Percentiles rank a stretch among this genome's conserved stretches.
Evolutionary conservation across 371 early-diverging fungal species (phyloP).

Genomic region (Scutellospora calospora): DNA sequence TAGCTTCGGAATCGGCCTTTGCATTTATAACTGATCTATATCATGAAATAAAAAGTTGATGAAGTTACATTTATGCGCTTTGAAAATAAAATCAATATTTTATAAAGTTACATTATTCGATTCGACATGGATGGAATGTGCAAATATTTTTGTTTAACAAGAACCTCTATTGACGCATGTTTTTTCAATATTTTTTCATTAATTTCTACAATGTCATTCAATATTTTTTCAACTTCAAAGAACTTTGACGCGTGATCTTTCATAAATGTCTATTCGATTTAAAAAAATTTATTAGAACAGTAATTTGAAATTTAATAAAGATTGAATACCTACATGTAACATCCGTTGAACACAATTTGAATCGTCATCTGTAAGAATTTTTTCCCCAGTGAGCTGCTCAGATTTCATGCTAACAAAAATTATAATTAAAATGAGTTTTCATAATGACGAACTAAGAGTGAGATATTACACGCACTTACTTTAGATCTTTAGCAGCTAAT

Average conservation of each 20-base stretch:
- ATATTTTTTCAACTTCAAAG: conserved; percentile 32
- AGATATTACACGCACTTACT: background rate
- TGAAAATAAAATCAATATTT: background rate
- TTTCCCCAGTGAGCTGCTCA: background rate
- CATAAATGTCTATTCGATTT: background rate
- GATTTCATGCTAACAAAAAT: background rate
- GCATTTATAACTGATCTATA: conserved; percentile 28
- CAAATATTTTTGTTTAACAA: background rate
- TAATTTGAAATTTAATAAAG: background rate
- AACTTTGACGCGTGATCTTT: conserved; percentile 21
- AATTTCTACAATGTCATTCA: conserved; percentile 17
- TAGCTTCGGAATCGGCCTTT: conserved; percentile 31
- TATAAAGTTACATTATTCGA: conserved; percentile 19
- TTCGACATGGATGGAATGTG: conserved; percentile 19
- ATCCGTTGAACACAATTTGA: conserved; percentile 11
- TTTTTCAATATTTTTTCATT: conserved; percentile 27
- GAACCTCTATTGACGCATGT: background rate
- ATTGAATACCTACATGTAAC: background rate
- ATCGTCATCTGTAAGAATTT: background rate
- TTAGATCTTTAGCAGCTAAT: conserved; percentile 18
- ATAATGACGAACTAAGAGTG: background rate
- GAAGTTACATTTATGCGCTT: background rate
- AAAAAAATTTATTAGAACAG: background rate
- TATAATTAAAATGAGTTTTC: background rate
- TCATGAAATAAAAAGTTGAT: background rate